phyloP scores from a whole-genome alignment of 805 yeast genomes.

The Wickerhamiella galacta region DNA sequence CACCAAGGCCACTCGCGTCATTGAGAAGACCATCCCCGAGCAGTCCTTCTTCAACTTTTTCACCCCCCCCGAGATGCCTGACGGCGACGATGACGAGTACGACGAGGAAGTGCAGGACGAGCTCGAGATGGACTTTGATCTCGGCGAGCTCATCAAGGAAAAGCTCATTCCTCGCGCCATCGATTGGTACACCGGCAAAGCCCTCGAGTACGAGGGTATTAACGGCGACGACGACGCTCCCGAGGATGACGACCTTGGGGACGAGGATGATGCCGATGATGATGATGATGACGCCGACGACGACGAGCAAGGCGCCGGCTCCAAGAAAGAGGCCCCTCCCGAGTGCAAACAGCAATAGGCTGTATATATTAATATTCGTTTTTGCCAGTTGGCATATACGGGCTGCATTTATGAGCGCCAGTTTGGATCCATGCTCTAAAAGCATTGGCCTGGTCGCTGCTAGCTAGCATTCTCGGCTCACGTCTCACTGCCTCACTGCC shows the following conservation, averaged over 20 bases:
- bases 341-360: slow-evolving; percentile 43
- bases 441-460: too few species aligned
- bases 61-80: slow-evolving; percentile 75
- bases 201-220: slow-evolving; percentile 56
- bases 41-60: slow-evolving; percentile 94
- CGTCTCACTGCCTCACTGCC: too few species aligned
- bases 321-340: slow-evolving; percentile 34
- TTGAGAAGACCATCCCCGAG: slow-evolving; percentile 85
- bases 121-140: slow-evolving; percentile 80
- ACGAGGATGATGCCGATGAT: slow-evolving; percentile 45
- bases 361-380: too few species aligned
- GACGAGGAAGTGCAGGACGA: slow-evolving; percentile 65
- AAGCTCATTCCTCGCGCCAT: slow-evolving; percentile 90
- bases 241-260: slow-evolving; percentile 43
- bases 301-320: slow-evolving; percentile 27
- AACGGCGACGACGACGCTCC: slow-evolving; percentile 45
- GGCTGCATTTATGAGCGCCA: too few species aligned
- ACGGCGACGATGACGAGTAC: slow-evolving; percentile 37
- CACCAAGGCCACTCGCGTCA: slow-evolving; percentile 90
- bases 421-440: too few species aligned
- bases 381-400: too few species aligned
- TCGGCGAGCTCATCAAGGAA: slow-evolving; percentile 93
- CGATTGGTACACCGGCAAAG: slow-evolving; percentile 98
- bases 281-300: slow-evolving; percentile 27
- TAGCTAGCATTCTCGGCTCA: too few species aligned